Evolutionary conservation across 805 yeast genomes (phyloP).

Genomic region (Candida krabiensis): DNA sequence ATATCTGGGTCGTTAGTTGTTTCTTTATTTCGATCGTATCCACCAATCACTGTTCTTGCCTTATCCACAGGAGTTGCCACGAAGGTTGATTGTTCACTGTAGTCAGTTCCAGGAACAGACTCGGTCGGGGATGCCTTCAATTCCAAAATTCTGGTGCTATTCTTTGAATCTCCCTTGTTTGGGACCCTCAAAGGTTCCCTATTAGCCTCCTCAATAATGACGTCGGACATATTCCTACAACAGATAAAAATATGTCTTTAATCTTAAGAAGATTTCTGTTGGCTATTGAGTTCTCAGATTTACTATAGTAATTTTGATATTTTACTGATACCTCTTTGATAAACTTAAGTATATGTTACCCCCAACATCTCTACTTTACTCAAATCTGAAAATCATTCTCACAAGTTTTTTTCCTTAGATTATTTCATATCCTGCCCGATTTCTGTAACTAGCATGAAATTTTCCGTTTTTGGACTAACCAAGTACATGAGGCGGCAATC

Average conservation of each 20-base stretch:
- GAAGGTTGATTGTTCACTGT: constrained; percentile 2
- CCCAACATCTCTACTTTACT: no score
- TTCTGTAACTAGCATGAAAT: neutral
- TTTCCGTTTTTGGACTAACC: neutral
- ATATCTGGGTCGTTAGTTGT: neutral
- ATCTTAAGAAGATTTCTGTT: no score
- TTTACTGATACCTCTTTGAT: no score
- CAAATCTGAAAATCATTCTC: no score
- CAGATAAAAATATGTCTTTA: no score
- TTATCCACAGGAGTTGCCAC: neutral
- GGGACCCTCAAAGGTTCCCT: neutral
- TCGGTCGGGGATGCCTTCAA: neutral
- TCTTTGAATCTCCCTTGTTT: neutral
- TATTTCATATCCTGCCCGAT: neutral
- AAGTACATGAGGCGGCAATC: no score
- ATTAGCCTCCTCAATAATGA: neutral
- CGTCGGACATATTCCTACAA: neutral
- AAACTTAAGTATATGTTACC: no score
- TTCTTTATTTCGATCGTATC: neutral
- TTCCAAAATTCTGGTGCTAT: neutral
- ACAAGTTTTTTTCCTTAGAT: no score
- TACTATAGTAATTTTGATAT: no score
- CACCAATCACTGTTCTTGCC: neutral
- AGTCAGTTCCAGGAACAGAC: neutral
- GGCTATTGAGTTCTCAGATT: no score